Conservation (phyloP, 1,139 yeast species). For the Wickerhamomyces sp. region DNA sequence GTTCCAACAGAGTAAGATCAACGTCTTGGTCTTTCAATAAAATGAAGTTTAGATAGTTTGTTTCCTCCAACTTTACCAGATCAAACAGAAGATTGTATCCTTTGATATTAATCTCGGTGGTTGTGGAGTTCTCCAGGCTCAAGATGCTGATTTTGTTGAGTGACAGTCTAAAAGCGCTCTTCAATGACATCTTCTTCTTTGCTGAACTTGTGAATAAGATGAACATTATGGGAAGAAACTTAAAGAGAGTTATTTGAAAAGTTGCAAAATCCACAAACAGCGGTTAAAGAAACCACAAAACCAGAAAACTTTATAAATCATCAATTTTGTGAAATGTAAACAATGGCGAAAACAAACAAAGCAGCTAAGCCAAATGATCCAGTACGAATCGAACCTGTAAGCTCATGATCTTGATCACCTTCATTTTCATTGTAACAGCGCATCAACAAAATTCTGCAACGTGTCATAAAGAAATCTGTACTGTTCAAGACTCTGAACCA, state of each 20-base stretch:
- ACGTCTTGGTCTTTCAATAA: conserved; percentile 4
- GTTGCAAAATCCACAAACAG: too few relatives aligned
- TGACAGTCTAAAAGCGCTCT: conserved; percentile 13
- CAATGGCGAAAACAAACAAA: too few relatives aligned
- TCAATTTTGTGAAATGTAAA: too few relatives aligned
- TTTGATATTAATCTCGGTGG: background rate
- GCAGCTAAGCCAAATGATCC: too few relatives aligned
- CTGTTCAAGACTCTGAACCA: conserved; percentile 65
- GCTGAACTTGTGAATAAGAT: too few relatives aligned
- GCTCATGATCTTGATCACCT: conserved; percentile 8
- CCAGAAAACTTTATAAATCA: too few relatives aligned
- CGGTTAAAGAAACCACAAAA: too few relatives aligned
- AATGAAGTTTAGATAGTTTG: conserved; percentile 17
- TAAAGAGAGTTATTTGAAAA: too few relatives aligned
- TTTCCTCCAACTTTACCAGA: conserved; percentile 15
- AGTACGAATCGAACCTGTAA: background rate
- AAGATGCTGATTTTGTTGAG: conserved; percentile 17
- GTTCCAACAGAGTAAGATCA: conserved; percentile 1
- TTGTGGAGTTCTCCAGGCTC: background rate
- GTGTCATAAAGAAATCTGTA: conserved; percentile 43
- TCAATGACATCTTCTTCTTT: conserved; percentile 12
- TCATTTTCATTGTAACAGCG: background rate
- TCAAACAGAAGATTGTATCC: conserved; percentile 8
- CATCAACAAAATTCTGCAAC: conserved; percentile 4
- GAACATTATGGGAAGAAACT: too few relatives aligned